phyloP scores from a whole-genome alignment of 2,329 filamentous ascomycete genomes.

The Coleophoma cylindrospora region DNA sequence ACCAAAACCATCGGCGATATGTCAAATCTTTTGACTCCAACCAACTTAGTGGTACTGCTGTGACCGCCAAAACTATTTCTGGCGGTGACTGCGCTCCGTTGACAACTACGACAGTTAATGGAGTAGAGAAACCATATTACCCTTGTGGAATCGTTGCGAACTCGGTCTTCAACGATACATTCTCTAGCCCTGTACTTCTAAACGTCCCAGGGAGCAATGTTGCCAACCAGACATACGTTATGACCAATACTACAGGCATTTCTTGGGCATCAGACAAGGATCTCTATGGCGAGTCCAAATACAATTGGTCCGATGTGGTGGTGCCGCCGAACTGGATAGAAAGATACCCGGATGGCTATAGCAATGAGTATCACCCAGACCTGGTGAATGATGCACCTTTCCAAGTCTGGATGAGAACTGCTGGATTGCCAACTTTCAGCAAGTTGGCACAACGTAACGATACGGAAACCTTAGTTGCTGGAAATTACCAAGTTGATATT shows the following conservation, averaged over 20 bases:
- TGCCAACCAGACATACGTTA: constrained; percentile 54
- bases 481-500: constrained; percentile 73
- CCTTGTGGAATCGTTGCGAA: constrained; percentile 96
- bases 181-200: constrained; percentile 58
- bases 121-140: constrained; percentile 68
- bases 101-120: constrained; percentile 40
- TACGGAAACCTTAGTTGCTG: constrained; percentile 56
- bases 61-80: constrained; percentile 55
- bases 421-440: constrained; percentile 88
- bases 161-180: constrained; percentile 94
- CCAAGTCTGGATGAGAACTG: constrained; percentile 98
- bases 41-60: constrained; percentile 72
- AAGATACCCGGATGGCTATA: constrained; percentile 69
- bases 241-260: constrained; percentile 69
- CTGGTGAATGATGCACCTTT: constrained; percentile 76
- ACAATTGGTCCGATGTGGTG: constrained; percentile 59
- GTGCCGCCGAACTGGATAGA: constrained; percentile 83
- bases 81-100: constrained; percentile 74
- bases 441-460: constrained; percentile 88
- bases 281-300: constrained; percentile 68
- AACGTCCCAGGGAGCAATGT: constrained; percentile 40
- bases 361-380: constrained; percentile 55
- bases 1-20: constrained; percentile 97
- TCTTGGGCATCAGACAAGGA: constrained; percentile 82
- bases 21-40: constrained; percentile 82